Base-by-base conservation (phyloP, 306 rosid species). In the Astragalus membranaceus region DNA sequence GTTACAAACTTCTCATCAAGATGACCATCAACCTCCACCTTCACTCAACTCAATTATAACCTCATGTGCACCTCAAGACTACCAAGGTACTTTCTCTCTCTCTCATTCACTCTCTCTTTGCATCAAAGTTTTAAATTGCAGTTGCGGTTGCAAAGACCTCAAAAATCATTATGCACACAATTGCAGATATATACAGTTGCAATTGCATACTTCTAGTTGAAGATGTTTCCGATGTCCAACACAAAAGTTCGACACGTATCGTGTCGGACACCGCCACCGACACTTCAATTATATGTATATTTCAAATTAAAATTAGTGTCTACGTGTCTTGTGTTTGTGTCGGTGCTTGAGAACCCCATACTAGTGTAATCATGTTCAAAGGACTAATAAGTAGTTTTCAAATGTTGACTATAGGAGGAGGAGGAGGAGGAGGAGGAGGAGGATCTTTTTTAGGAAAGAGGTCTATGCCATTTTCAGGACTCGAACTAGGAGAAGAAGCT, bases 21-120 rank as follows among this genome's bases (percentile, higher is more conserved):
- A 62, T 41, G 87, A 88, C 55, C 84, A 85, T 59, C 89, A 89
- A 44, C 91, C 85, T 74, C 89, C 88, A 62, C 76, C 88, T 66
- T 83, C 95, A 3, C 89, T 91, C 75, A 91, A 85, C 75, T 87
- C 97, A 59, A 65, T 91, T 59, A 75, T 89, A 26, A 86, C 92
- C n/a, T 70, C 98, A 9, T 87, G 96, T 67, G 59, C 92, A 71
- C 89, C 97, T 66, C 99, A 88, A 75, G 96, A 88, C 11, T 91
- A 85, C 13, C 68, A 62, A 41, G 68, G 68, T 62, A 62, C 14
- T 39, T 15, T 1, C 3, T 61, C 51, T 62, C 20, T 6, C 50
- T 62, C 67, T 39, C n/a, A n/a, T n/a, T n/a, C n/a, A n/a, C 10
- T 5, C 8, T 6, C 12, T 7, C 46, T 2, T 5, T 41, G 12